These are phyloP conservation scores for Delphinella strobiligena DNA, from an alignment of 2,329 filamentous ascomycete species.

Conservation along the genomic window DNA sequence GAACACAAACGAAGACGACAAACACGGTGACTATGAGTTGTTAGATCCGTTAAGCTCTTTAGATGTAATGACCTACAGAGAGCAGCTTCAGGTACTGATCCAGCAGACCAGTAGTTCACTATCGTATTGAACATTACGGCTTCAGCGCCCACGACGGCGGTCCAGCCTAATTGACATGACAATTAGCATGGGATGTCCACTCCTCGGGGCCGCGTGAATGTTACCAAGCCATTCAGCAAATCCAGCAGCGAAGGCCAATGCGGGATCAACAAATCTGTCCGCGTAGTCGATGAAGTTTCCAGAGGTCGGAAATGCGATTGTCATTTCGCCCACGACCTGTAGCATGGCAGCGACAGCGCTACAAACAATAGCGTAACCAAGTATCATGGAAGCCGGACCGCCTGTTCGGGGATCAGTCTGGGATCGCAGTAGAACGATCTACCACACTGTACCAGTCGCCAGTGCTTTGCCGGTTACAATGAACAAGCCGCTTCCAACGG, in stretches of 20 bases:
- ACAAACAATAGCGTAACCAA: conserved; percentile 20
- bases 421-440: too few relatives aligned
- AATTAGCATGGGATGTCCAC: too few relatives aligned
- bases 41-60: conserved; percentile 10
- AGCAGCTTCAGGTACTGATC: background rate
- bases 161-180: conserved; percentile 10
- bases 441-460: conserved; percentile 35
- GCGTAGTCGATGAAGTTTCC: conserved; percentile 28
- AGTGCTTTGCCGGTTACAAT: conserved; percentile 34
- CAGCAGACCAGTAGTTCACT: background rate
- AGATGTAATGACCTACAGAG: background rate
- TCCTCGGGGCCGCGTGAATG: too few relatives aligned
- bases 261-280: conserved; percentile 26
- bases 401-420: too few relatives aligned
- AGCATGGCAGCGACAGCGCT: conserved; percentile 22
- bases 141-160: conserved; percentile 16
- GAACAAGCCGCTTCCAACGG: conserved; percentile 40
- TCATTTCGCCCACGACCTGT: conserved; percentile 25
- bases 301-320: conserved; percentile 24
- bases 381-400: conserved; percentile 29
- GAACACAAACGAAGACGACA: conserved; percentile 14
- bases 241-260: conserved; percentile 27
- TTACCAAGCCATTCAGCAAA: conserved; percentile 20
- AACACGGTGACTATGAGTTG: conserved; percentile 12
- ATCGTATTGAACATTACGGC: conserved; percentile 14